Evolutionary conservation across 257 asterid genomes (phyloP).

Genomic region (Jaltomata sinuosa): DNA sequence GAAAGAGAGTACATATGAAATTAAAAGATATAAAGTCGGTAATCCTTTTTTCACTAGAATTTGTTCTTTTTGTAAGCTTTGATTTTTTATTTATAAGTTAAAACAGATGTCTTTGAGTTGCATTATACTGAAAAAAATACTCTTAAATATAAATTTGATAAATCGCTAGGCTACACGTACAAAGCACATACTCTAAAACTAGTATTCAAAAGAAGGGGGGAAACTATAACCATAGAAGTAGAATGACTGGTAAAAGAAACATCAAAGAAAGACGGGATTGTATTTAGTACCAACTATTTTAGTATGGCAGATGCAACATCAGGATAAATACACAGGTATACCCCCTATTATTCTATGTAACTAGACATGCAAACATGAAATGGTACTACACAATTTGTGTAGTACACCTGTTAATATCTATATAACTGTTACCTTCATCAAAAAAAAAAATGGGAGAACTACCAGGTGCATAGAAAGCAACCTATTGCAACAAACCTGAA

Average conservation of each 20-base stretch:
- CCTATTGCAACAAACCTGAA: conserved; percentile 51
- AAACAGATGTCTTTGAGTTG: too few relatives aligned
- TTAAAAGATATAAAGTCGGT: too few relatives aligned
- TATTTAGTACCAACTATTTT: background rate
- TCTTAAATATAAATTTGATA: too few relatives aligned
- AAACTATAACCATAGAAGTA: background rate
- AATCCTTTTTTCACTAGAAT: too few relatives aligned
- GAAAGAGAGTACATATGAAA: too few relatives aligned
- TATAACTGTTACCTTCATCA: too few relatives aligned
- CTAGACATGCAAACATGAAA: background rate
- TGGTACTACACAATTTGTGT: background rate
- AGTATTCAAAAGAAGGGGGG: background rate
- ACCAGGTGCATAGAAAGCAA: background rate
- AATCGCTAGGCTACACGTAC: too few relatives aligned
- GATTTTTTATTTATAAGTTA: too few relatives aligned
- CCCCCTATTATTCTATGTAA: background rate
- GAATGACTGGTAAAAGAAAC: background rate
- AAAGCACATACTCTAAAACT: too few relatives aligned
- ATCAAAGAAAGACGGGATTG: background rate
- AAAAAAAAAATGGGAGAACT: background rate
- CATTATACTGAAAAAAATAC: too few relatives aligned
- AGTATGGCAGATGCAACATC: background rate
- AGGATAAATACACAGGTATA: background rate
- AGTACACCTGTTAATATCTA: too few relatives aligned
- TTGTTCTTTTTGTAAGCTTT: too few relatives aligned